Percentiles rank a stretch among this genome's conserved stretches.
Evolutionary conservation across 352 stramenopile genomes (phyloP).

Genomic region (Phytophthora uliginosa): DNA sequence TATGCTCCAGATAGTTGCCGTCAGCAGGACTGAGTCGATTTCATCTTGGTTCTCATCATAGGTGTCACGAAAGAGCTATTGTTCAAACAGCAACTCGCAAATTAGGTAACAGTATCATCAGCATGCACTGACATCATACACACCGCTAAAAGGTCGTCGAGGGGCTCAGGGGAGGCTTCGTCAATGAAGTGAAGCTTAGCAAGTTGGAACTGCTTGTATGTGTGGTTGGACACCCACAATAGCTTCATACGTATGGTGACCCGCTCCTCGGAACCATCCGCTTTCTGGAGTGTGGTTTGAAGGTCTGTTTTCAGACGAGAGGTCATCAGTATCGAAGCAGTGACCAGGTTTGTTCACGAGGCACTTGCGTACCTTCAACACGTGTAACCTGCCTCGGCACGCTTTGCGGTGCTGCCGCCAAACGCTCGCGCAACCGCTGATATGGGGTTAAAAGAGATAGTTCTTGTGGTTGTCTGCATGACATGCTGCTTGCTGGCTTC

Average conservation of each 20-base stretch:
- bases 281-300: not conserved
- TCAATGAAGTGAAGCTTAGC: not conserved
- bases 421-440: too few species aligned
- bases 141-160: not conserved
- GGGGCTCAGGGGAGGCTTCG: not conserved
- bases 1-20: not conserved
- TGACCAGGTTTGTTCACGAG: too few species aligned
- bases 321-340: too few species aligned
- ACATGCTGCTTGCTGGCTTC: too few species aligned
- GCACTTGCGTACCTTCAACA: too few species aligned
- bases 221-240: not conserved
- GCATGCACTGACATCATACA: not conserved
- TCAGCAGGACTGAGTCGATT: not conserved
- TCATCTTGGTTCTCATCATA: constrained; percentile 1
- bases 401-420: too few species aligned
- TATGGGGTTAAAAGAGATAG: too few species aligned
- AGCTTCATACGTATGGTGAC: not conserved
- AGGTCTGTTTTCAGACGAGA: not conserved
- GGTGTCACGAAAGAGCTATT: constrained; percentile 1
- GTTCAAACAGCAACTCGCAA: not conserved
- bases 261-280: not conserved
- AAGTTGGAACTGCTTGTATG: not conserved
- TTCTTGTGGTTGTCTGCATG: too few species aligned
- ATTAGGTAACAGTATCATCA: too few species aligned
- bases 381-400: too few species aligned